Conservation (phyloP, 371 early-diverging fungal genomes). For the Coemansia linderi region DNA sequence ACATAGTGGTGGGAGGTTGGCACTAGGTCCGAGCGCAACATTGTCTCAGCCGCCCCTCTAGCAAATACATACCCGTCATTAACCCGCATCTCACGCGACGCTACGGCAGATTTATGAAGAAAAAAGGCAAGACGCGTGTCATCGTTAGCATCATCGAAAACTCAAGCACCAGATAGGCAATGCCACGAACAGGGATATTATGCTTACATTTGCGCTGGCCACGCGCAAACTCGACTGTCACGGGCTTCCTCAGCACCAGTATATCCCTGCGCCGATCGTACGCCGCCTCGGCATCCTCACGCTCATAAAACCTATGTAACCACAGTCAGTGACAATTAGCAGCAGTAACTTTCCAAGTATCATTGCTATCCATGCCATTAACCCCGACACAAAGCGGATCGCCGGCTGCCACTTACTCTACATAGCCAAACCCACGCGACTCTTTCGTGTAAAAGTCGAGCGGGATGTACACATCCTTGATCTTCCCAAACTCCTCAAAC, state of each 20-base stretch:
- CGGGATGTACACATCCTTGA: slow-evolving; percentile 51
- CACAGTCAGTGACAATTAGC: background rate
- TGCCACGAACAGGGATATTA: no score
- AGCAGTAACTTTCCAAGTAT: background rate
- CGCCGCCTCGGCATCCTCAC: slow-evolving; percentile 49
- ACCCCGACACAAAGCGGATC: background rate
- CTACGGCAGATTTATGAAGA: slow-evolving; percentile 11
- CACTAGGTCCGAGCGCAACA: slow-evolving; percentile 1
- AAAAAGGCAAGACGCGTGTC: background rate
- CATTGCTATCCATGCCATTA: background rate
- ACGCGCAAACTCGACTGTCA: slow-evolving; percentile 51
- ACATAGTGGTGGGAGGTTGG: background rate
- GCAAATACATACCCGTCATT: slow-evolving; percentile 42
- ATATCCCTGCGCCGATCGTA: slow-evolving; percentile 44
- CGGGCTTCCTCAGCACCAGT: slow-evolving; percentile 26
- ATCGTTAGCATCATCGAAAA: background rate
- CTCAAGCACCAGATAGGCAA: background rate
- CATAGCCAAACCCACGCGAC: slow-evolving; percentile 50
- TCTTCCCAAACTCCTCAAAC: slow-evolving; percentile 43
- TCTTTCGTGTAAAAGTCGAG: slow-evolving; percentile 52
- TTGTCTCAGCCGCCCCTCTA: background rate
- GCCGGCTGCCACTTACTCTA: slow-evolving; percentile 37
- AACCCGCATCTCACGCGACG: slow-evolving; percentile 49
- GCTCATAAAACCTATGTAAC: slow-evolving; percentile 40
- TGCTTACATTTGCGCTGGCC: slow-evolving; percentile 51